These are phyloP conservation scores for Helotiales sp. DNA, from an alignment of 2,329 filamentous ascomycete genomes.

Conservation along the genomic window DNA sequence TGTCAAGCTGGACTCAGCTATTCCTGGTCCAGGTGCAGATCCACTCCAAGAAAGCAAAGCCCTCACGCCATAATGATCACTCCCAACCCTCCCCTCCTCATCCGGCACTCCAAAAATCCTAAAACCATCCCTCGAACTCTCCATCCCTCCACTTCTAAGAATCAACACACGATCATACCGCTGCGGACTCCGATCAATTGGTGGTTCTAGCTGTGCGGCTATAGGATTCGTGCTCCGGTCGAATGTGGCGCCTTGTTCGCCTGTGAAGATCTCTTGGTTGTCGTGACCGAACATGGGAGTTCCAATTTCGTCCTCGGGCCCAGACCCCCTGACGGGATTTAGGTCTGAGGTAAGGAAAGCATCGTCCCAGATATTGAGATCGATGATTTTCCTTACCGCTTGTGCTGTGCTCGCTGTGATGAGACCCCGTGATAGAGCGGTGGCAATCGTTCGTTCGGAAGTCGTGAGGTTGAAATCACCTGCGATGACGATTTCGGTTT, in stretches of 20 bases:
- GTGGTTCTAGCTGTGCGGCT: slow-evolving; percentile 55
- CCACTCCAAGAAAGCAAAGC: slow-evolving; percentile 42
- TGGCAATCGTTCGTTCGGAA: slow-evolving; percentile 59
- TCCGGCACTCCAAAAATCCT: slow-evolving; percentile 60
- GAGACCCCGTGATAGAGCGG: slow-evolving; percentile 50
- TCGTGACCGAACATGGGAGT: background rate
- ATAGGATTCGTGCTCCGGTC: slow-evolving; percentile 62
- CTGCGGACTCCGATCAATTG: slow-evolving; percentile 61
- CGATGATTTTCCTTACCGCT: slow-evolving; percentile 50
- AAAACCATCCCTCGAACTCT: slow-evolving; percentile 54
- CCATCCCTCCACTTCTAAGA: slow-evolving; percentile 48
- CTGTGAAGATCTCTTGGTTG: slow-evolving; percentile 49
- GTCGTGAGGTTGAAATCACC: slow-evolving; percentile 71
- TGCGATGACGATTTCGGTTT: slow-evolving; percentile 49
- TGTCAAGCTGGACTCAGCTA: too few species aligned
- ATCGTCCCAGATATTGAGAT: slow-evolving; percentile 51
- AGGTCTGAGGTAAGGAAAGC: slow-evolving; percentile 44
- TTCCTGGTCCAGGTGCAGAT: background rate
- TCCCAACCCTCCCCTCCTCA: slow-evolving; percentile 41
- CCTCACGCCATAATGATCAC: slow-evolving; percentile 64
- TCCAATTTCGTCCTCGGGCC: slow-evolving; percentile 51
- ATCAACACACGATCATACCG: slow-evolving; percentile 68
- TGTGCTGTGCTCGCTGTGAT: slow-evolving; percentile 56
- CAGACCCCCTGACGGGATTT: background rate
- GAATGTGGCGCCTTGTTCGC: slow-evolving; percentile 69